A percentile compares a stretch with the other conserved stretches of the same genome.
Evolutionary conservation across 2,329 filamentous ascomycete genomes (phyloP).

Genomic region (Lachnellula suecica): DNA sequence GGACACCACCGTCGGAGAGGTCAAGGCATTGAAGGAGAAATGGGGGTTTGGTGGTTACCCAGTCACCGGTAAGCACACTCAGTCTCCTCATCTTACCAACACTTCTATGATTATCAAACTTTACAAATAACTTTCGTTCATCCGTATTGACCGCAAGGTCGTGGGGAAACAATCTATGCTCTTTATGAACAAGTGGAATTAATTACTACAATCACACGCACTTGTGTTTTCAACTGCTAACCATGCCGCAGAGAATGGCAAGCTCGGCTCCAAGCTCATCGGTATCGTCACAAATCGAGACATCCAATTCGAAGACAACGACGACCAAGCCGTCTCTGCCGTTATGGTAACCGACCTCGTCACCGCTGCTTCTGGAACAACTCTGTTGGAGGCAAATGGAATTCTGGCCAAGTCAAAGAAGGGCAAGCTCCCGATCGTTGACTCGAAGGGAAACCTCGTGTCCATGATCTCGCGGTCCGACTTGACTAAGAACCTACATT

Average conservation of each 20-base stretch:
- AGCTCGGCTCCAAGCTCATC: conserved; percentile 90
- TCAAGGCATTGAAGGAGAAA: conserved; percentile 89
- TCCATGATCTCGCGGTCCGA: conserved; percentile 94
- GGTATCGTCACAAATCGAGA: conserved; percentile 98
- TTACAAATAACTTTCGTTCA: conserved; percentile 99
- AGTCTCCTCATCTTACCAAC: conserved; percentile 22
- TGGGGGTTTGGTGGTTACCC: conserved; percentile 99
- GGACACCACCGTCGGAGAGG: conserved; percentile 85
- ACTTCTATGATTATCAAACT: conserved; percentile 76
- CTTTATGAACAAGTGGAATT: conserved; percentile 48
- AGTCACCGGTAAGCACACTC: conserved; percentile 79
- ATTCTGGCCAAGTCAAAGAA: conserved; percentile 96
- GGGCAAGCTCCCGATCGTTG: conserved; percentile 93
- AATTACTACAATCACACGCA: conserved; percentile 3
- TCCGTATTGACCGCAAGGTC: conserved; percentile 88
- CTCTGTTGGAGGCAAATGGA: conserved; percentile 83
- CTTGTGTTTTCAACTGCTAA: conserved; percentile 36
- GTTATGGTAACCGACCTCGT: conserved; percentile 97
- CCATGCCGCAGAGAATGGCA: conserved; percentile 71
- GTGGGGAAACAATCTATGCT: conserved; percentile 70
- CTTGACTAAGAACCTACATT: conserved; percentile 97
- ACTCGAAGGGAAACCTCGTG: conserved; percentile 78
- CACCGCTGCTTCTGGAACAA: conserved; percentile 81
- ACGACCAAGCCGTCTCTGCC: conserved; percentile 70
- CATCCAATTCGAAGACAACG: conserved; percentile 89